These are phyloP conservation scores for Annulohypoxylon maeteangense DNA, from an alignment of 495 filamentous ascomycete genomes.

Conservation along the genomic window DNA sequence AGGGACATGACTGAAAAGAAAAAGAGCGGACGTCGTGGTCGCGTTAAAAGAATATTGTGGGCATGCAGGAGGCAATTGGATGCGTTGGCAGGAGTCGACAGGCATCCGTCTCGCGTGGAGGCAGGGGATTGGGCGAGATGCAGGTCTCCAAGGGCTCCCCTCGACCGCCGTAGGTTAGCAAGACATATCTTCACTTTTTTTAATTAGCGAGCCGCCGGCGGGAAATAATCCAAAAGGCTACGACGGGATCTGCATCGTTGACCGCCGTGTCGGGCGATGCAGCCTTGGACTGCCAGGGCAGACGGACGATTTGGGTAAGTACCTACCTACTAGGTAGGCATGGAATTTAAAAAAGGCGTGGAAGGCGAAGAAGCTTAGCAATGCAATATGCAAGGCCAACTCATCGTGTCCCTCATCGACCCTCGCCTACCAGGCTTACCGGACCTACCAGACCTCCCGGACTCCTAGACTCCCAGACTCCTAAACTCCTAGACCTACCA, in stretches of 20 bases:
- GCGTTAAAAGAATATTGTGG: slow-evolving; percentile 45
- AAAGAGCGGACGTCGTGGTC: slow-evolving; percentile 39
- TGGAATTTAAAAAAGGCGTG: slow-evolving; percentile 36
- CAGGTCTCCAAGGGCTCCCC: slow-evolving; percentile 37
- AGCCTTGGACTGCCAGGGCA: slow-evolving; percentile 41
- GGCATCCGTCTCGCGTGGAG: slow-evolving; percentile 41
- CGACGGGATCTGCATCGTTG: slow-evolving; percentile 38
- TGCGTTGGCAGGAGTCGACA: slow-evolving; percentile 40
- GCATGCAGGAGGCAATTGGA: slow-evolving; percentile 44
- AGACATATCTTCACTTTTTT: slow-evolving; percentile 12
- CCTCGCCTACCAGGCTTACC: slow-evolving; percentile 4
- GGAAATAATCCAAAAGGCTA: slow-evolving; percentile 45
- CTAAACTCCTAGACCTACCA: too few relatives aligned
- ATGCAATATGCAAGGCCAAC: slow-evolving; percentile 45
- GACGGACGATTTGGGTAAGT: slow-evolving; percentile 40
- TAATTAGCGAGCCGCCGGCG: slow-evolving; percentile 45
- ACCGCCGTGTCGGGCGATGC: slow-evolving; percentile 44
- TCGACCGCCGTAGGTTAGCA: slow-evolving; percentile 33
- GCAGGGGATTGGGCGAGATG: slow-evolving; percentile 46
- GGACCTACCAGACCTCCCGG: too few relatives aligned
- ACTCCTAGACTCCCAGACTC: too few relatives aligned
- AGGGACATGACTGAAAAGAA: slow-evolving; percentile 14
- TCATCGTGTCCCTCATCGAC: slow-evolving; percentile 28
- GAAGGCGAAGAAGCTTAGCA: slow-evolving; percentile 43
- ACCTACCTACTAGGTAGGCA: too few relatives aligned